Evolutionary conservation across 306 rosid genomes (phyloP), one percentile per base, ranked within the genome.

Genomic region (Vicia villosa): DNA sequence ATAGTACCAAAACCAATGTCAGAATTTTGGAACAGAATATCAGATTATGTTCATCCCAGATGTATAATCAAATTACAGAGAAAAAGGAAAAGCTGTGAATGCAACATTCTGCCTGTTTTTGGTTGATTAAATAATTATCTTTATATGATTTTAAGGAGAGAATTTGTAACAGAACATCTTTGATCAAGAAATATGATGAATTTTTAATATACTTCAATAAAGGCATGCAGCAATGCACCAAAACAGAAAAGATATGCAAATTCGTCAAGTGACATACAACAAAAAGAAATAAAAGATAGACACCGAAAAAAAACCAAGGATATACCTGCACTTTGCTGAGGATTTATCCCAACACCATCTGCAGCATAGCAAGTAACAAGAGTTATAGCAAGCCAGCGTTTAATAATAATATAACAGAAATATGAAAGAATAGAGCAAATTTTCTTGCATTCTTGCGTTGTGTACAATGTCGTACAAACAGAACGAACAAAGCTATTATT

Each of bases 311-410:
- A 71, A 43, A 26, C 22, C 50, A 61, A 70, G 17, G 76, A 32
- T 68, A 70, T 86, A 93, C 98, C 98, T 65, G 96, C 98, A 73
- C 97, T 93, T 82, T 93, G 98, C 84, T 93, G 98, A 67, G 96
- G 98, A 80, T 86, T 93, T 74, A 93, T 90, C 74, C 98, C 98
- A 73, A 93, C 96, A 58, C 96, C 98, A 86, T 90, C 98, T 90
- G 87, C 87, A 87, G 45, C 58, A 81, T 46, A 43, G 66, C n/a
- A 77, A 79, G 21, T 5, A 67, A 66, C 1, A 26, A 56, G 40
- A 72, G 46, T 58, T 46, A 34, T 5, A 63, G 57, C 66, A 66
- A 63, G 68, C 38, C 5, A 8, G 37, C 40, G 14, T 24, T 62
- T 12, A 73, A 58, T 36, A 60, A 32, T 3, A 42, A 56, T 13